Evolutionary conservation across 495 filamentous ascomycete species (phyloP), one percentile per base, ranked within the genome.

Genomic region (Cairneyella variabilis): DNA sequence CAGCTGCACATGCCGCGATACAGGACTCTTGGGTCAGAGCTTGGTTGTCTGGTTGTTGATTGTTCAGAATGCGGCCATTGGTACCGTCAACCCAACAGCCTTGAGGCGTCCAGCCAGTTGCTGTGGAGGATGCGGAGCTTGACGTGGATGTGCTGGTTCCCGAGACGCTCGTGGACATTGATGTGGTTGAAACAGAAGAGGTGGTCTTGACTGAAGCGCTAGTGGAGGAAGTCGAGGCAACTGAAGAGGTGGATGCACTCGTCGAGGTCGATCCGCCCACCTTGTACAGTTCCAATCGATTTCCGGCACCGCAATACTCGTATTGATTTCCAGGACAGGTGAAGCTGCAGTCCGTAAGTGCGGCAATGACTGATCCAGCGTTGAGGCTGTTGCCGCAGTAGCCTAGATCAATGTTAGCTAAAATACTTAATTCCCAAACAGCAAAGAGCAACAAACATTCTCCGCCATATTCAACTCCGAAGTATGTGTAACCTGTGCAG

Each of bases 271-370:
- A n/a, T n/a, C n/a, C 21, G 22, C 25, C 41, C 43, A 48, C 43
- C 39, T 48, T 47, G 36, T 86, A 86, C n/a, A 76, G 72, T 3
- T 74, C 71, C 32, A 86, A 67, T 9, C 75, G 71, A 41, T 70
- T 66, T 44, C 75, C 74, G 41, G 76, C 79, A 54, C 83, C 83
- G 54, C 83, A 86, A 47, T 79, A 74, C 41, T 77, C 58, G 0
- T 62, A 69, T 1, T 67, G 41, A 55, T 84, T 76, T 30, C 83
- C 83, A 12, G 72, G 65, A 59, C 83, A 86, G 30, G 60, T 56
- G 39, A 80, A 66, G 57, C 71, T 73, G 65, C 83, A 86, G 47
- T 85, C 82, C 34, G 71, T 70, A 10, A 51, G 59, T 0, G 65
- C 61, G 16, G 64, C 25, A 25, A 61, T 55, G 10, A 54, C 30